Conservation (phyloP, 176 grass and related monocot species). For the Bonia amplexicaulis region DNA sequence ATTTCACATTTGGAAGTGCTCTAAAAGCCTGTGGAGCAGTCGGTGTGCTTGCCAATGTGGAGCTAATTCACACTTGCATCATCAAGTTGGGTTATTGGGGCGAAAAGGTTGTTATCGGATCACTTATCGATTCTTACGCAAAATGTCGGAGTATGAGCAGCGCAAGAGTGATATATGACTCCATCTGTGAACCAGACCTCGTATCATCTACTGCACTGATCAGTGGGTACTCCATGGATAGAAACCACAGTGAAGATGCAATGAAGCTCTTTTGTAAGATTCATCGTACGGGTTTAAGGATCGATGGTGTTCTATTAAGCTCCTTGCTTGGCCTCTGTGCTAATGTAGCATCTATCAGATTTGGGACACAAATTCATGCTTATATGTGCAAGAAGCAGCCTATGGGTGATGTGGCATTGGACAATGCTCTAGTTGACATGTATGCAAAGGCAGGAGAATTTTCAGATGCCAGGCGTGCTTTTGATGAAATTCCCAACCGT, state of each 20-base stretch:
- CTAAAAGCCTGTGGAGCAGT: conserved; percentile 52
- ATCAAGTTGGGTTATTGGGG: conserved; percentile 59
- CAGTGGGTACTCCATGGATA: conserved; percentile 62
- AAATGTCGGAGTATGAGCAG: conserved; percentile 58
- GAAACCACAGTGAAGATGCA: conserved; percentile 40
- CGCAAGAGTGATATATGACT: conserved; percentile 53
- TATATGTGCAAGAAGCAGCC: conserved; percentile 45
- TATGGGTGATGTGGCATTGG: conserved; percentile 50
- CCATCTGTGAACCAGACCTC: conserved; percentile 48
- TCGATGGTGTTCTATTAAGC: conserved; percentile 61
- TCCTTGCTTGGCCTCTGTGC: conserved; percentile 69
- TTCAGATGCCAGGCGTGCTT: conserved; percentile 47
- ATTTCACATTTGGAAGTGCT: conserved; percentile 69
- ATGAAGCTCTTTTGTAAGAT: conserved; percentile 61
- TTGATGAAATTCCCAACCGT: conserved; percentile 70
- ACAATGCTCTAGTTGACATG: conserved; percentile 85
- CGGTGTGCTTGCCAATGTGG: conserved; percentile 26
- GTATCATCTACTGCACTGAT: conserved; percentile 70
- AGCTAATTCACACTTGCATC: conserved; percentile 53
- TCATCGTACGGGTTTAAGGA: conserved; percentile 28
- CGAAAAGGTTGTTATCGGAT: conserved; percentile 44
- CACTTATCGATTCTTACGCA: conserved; percentile 69
- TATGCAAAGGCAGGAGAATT: conserved; percentile 76
- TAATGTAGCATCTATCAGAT: conserved; percentile 42
- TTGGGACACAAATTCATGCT: conserved; percentile 77